Conservation (phyloP, 2,329 filamentous ascomycete genomes). For the Zarea fungicola region DNA sequence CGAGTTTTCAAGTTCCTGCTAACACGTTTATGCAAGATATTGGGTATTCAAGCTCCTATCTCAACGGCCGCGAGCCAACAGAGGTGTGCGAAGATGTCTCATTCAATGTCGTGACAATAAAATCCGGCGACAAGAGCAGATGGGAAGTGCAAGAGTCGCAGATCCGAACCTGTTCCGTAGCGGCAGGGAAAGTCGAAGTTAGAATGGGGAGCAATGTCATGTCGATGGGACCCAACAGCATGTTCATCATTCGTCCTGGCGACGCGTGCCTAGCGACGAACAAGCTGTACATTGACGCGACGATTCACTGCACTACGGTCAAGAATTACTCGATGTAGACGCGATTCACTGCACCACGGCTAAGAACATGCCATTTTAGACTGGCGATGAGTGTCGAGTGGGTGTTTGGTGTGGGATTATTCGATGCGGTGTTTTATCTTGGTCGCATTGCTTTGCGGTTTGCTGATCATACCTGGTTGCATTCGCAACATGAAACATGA, state of each 20-base stretch:
- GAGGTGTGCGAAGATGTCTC: conserved; percentile 31
- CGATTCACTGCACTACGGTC: conserved; percentile 37
- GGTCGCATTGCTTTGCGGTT: background rate
- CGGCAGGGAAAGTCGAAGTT: conserved; percentile 36
- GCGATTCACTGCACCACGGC: too few relatives aligned
- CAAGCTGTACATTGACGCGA: conserved; percentile 38
- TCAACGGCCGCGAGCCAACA: conserved; percentile 32
- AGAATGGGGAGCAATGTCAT: conserved; percentile 33
- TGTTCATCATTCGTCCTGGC: conserved; percentile 38
- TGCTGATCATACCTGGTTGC: background rate
- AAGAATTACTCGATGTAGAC: conserved; percentile 18
- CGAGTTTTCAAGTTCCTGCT: background rate
- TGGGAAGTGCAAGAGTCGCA: conserved; percentile 26
- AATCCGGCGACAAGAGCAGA: conserved; percentile 30
- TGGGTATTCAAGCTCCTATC: conserved; percentile 39
- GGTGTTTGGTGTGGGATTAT: too few relatives aligned
- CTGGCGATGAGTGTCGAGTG: too few relatives aligned
- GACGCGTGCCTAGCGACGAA: conserved; percentile 36
- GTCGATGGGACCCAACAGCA: conserved; percentile 37
- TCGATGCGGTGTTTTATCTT: too few relatives aligned
- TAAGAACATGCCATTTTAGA: too few relatives aligned
- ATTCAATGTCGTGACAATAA: conserved; percentile 37
- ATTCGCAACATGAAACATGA: background rate
- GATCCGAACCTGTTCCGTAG: conserved; percentile 36
- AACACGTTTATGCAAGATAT: conserved; percentile 28